A percentile compares a stretch with the other conserved stretches of the same genome.
Evolutionary conservation across 139 green algal genomes (phyloP).

Genomic region (Tetradesmus lagerheimii): DNA sequence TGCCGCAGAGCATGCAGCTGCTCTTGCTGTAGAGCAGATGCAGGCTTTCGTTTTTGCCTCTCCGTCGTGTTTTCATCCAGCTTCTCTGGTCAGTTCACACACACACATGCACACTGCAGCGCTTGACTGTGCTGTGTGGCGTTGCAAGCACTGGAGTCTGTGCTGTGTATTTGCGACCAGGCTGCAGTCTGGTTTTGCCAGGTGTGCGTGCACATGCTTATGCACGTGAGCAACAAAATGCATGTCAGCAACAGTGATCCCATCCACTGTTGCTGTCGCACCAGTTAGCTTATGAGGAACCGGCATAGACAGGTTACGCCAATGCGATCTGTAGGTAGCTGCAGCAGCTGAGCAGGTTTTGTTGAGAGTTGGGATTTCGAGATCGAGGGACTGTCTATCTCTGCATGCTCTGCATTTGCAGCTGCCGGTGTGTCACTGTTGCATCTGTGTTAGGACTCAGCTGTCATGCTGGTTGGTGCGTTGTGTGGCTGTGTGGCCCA

Average conservation of each 20-base stretch:
- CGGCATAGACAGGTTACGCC: too few species aligned
- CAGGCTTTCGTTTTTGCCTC: background rate
- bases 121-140: background rate
- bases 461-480: background rate
- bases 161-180: background rate
- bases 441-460: background rate
- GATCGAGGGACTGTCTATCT: background rate
- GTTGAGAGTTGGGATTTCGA: background rate
- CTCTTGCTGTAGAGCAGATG: too few species aligned
- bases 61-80: background rate
- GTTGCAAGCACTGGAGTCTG: background rate
- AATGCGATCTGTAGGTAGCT: background rate
- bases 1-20: too few species aligned
- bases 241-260: background rate
- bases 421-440: background rate
- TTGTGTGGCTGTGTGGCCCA: too few species aligned
- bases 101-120: background rate
- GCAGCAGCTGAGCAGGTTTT: background rate
- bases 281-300: too few species aligned
- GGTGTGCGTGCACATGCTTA: too few species aligned
- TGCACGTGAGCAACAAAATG: background rate
- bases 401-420: background rate
- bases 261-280: background rate
- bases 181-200: background rate
- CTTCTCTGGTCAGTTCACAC: background rate